A percentile compares a stretch with the other conserved stretches of the same genome.
These are phyloP conservation scores for Amanita muscaria DNA, from an alignment of 768 basidiomycete genomes.

Conservation along the genomic window DNA sequence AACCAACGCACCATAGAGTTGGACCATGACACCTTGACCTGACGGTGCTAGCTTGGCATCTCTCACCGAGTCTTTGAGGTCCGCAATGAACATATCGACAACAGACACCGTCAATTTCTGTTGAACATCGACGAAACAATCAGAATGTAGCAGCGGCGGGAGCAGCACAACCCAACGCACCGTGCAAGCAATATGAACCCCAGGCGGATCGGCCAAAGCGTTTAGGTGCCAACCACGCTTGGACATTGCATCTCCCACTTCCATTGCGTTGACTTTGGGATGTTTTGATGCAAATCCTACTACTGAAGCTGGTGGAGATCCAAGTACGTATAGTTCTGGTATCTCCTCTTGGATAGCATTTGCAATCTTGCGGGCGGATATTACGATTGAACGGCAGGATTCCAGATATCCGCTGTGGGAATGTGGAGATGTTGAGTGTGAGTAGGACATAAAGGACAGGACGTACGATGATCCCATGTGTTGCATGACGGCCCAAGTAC, in stretches of 20 bases:
- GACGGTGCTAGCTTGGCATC: conserved; percentile 58
- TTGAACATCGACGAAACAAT: neutral
- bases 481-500: conserved; percentile 95
- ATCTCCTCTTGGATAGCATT: conserved; percentile 57
- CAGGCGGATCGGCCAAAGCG: conserved; percentile 68
- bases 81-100: conserved; percentile 73
- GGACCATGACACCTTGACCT: conserved; percentile 83
- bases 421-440: conserved; percentile 5
- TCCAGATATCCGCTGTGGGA: conserved; percentile 68
- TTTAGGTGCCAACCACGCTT: conserved; percentile 90
- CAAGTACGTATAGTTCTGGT: conserved; percentile 81
- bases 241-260: conserved; percentile 85
- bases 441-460: neutral
- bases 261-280: conserved; percentile 61
- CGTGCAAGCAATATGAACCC: conserved; percentile 90
- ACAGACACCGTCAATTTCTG: conserved; percentile 73
- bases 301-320: conserved; percentile 83
- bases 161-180: no score
- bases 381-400: conserved; percentile 79
- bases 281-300: conserved; percentile 76
- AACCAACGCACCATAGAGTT: conserved; percentile 69
- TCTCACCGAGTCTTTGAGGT: conserved; percentile 69
- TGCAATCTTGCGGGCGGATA: conserved; percentile 61
- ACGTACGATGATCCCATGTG: conserved; percentile 81
- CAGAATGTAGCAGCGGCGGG: neutral